Conservation (phyloP, 768 basidiomycete genomes). For the Russula abietina region DNA sequence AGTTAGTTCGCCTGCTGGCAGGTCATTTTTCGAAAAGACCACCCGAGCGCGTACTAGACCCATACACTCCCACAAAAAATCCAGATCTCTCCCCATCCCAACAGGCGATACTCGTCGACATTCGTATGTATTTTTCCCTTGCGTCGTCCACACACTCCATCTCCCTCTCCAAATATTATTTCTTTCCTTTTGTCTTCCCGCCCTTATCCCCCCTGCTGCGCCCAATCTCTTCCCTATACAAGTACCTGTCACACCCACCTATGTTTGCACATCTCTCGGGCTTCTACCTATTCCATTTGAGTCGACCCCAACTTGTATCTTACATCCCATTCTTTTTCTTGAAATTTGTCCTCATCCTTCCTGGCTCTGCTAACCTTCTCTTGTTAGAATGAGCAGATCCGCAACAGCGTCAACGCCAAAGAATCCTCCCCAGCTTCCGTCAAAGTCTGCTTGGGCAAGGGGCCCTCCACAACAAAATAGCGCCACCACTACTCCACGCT, state of each 20-base stretch:
- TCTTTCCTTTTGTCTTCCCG: neutral
- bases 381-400: slow-evolving; percentile 86
- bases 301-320: neutral
- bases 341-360: neutral
- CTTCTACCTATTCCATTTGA: neutral
- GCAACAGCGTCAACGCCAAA: slow-evolving; percentile 66
- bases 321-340: neutral
- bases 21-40: slow-evolving; percentile 28
- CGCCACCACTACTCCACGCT: slow-evolving; percentile 53
- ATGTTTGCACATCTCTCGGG: neutral
- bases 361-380: slow-evolving; percentile 1
- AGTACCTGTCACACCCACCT: neutral
- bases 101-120: slow-evolving; percentile 21
- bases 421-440: slow-evolving; percentile 65
- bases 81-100: slow-evolving; percentile 20
- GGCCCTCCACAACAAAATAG: slow-evolving; percentile 67
- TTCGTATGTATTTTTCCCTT: slow-evolving; percentile 19
- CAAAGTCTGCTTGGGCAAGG: slow-evolving; percentile 87
- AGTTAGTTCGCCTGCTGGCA: slow-evolving; percentile 28
- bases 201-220: neutral
- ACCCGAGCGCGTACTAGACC: slow-evolving; percentile 20
- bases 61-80: slow-evolving; percentile 18
- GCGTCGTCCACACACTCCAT: neutral
- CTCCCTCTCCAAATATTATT: neutral
- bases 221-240: neutral